Evolutionary conservation across 768 basidiomycete genomes (phyloP).

Genomic region (Leccinum boreale): DNA sequence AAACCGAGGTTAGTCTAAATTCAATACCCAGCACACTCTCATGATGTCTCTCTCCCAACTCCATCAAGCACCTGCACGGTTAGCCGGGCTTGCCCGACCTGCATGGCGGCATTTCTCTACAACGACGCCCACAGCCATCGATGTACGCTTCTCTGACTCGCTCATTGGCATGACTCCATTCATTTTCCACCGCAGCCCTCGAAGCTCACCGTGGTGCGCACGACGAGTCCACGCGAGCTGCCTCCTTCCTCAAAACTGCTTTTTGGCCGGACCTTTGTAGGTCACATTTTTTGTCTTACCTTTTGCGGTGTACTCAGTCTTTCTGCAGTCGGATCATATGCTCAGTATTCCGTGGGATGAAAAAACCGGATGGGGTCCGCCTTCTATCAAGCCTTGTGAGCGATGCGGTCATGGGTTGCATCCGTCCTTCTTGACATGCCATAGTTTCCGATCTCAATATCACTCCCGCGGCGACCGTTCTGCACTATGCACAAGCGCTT

Average conservation of each 20-base stretch:
- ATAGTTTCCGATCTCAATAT: constrained; percentile 24
- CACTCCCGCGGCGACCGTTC: constrained; percentile 53
- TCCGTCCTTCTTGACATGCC: constrained; percentile 5
- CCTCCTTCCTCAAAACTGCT: constrained; percentile 67
- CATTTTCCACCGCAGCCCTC: constrained; percentile 40
- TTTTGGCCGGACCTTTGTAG: constrained; percentile 84
- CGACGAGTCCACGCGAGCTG: constrained; percentile 50
- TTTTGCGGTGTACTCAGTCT: constrained; percentile 6
- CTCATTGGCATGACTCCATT: not conserved
- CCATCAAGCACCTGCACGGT: constrained; percentile 10
- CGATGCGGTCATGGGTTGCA: constrained; percentile 5
- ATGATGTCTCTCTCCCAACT: constrained; percentile 28
- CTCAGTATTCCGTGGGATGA: constrained; percentile 71
- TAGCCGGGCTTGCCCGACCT: constrained; percentile 2
- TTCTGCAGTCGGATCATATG: constrained; percentile 79
- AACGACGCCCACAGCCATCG: constrained; percentile 39
- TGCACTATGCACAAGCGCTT: constrained; percentile 89
- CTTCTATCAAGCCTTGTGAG: constrained; percentile 82
- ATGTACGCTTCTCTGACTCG: constrained; percentile 34
- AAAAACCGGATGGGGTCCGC: constrained; percentile 74
- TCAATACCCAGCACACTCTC: not conserved
- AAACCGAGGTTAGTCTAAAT: constrained; percentile 15
- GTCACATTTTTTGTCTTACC: constrained; percentile 21
- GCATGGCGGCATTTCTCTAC: constrained; percentile 18
- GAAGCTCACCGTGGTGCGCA: constrained; percentile 47